Conservation (phyloP, 2,329 filamentous ascomycete genomes). For the Colletotrichum falcatum region DNA sequence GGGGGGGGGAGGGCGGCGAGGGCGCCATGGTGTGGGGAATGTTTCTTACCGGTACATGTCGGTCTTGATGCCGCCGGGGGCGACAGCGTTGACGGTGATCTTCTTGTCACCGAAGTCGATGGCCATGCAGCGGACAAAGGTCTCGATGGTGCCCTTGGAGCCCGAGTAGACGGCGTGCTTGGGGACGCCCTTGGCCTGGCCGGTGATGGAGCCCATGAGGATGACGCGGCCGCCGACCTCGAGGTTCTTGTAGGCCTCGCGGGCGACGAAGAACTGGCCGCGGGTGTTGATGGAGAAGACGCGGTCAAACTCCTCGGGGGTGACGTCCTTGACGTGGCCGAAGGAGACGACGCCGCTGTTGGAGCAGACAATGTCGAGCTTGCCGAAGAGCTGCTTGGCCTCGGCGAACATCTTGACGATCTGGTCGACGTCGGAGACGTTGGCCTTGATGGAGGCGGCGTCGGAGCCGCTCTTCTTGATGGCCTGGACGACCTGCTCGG, state of each 20-base stretch:
- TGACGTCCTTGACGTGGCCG: slow-evolving; percentile 76
- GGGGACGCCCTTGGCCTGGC: slow-evolving; percentile 75
- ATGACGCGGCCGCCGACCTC: slow-evolving; percentile 77
- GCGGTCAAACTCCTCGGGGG: slow-evolving; percentile 78
- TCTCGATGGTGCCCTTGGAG: slow-evolving; percentile 81
- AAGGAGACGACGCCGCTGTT: slow-evolving; percentile 78
- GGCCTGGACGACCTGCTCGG: slow-evolving; percentile 65
- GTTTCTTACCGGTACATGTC: slow-evolving; percentile 33
- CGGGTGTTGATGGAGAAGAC: slow-evolving; percentile 77
- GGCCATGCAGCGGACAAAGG: slow-evolving; percentile 80
- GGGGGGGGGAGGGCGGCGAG: not conserved
- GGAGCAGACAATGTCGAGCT: slow-evolving; percentile 77
- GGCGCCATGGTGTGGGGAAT: not conserved
- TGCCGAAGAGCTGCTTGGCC: slow-evolving; percentile 72
- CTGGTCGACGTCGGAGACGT: slow-evolving; percentile 73
- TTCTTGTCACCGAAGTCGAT: slow-evolving; percentile 76
- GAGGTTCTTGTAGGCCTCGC: slow-evolving; percentile 77
- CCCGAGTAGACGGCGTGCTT: slow-evolving; percentile 81
- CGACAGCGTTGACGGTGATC: slow-evolving; percentile 76
- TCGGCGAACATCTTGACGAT: slow-evolving; percentile 73
- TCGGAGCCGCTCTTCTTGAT: slow-evolving; percentile 68
- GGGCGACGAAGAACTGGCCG: slow-evolving; percentile 79
- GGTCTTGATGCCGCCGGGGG: slow-evolving; percentile 75
- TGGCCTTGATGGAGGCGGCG: slow-evolving; percentile 74
- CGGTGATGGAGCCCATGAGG: slow-evolving; percentile 78